Evolutionary conservation across 1,139 yeast genomes (phyloP).

Genomic region (Saccharomyces pastorianus): DNA sequence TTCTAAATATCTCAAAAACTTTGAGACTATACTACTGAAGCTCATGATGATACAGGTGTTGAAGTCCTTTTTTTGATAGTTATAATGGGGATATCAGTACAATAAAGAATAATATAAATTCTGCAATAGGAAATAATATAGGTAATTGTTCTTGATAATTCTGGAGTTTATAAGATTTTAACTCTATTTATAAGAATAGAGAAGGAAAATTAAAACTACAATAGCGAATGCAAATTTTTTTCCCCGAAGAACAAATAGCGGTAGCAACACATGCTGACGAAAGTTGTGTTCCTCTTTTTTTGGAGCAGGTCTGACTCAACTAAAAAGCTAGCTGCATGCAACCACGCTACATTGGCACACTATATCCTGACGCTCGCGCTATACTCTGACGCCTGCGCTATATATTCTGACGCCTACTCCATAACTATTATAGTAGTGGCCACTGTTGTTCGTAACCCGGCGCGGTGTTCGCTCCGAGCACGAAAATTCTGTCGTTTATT

Average conservation of each 20-base stretch:
- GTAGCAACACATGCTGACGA: not conserved
- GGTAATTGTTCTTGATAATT: not conserved
- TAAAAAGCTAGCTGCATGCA: not conserved
- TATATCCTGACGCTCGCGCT: not conserved
- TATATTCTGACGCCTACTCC: too few relatives aligned
- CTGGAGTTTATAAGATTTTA: not conserved
- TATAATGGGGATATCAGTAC: not conserved
- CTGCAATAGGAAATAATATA: not conserved
- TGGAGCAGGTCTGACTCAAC: not conserved
- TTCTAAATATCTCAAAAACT: constrained; percentile 21
- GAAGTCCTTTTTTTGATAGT: not conserved
- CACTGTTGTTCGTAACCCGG: not conserved
- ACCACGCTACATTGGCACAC: not conserved
- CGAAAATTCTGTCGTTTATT: not conserved
- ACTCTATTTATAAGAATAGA: not conserved
- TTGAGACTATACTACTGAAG: not conserved
- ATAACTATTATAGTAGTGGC: not conserved
- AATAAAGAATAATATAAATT: not conserved
- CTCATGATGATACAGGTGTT: not conserved
- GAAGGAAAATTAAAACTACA: not conserved
- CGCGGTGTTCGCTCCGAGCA: not conserved
- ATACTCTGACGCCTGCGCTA: not conserved
- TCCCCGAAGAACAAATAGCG: not conserved
- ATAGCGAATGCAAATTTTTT: not conserved
- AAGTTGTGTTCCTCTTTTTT: not conserved